phyloP scores from a whole-genome alignment of 1,284 basidiomycete species.

The Marasmius sp. region DNA sequence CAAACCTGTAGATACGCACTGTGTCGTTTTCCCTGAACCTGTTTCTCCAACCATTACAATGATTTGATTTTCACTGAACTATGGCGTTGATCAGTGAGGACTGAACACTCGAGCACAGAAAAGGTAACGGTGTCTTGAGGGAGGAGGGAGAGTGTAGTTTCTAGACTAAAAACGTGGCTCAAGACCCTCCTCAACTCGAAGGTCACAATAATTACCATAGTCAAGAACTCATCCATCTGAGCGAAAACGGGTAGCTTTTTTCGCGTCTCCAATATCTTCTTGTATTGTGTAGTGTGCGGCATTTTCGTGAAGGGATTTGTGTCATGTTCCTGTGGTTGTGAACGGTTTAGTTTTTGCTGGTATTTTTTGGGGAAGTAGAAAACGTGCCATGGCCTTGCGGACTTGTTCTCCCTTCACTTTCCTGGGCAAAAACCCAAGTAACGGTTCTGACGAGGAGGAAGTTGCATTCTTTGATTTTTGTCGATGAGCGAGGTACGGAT shows the following conservation, averaged over 20 bases:
- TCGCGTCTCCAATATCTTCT: slow-evolving; percentile 82
- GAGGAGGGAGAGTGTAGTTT: slow-evolving; percentile 15
- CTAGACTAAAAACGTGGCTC: slow-evolving; percentile 23
- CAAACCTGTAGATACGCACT: slow-evolving; percentile 51
- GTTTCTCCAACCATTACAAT: slow-evolving; percentile 98
- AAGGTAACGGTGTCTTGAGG: slow-evolving; percentile 8
- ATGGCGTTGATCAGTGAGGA: slow-evolving; percentile 6
- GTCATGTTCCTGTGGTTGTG: slow-evolving; percentile 64
- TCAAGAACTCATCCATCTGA: slow-evolving; percentile 92
- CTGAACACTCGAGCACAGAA: not conserved
- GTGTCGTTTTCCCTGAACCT: slow-evolving; percentile 97
- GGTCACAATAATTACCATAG: slow-evolving; percentile 61
- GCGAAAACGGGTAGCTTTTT: slow-evolving; percentile 91
- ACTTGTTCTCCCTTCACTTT: slow-evolving; percentile 76
- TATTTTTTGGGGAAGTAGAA: not conserved
- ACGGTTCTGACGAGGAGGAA: slow-evolving; percentile 47
- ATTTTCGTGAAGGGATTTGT: slow-evolving; percentile 87
- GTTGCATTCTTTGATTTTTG: slow-evolving; percentile 31
- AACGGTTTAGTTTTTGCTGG: not conserved
- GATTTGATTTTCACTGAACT: slow-evolving; percentile 88
- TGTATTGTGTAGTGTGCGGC: slow-evolving; percentile 80
- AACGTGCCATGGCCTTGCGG: slow-evolving; percentile 67
- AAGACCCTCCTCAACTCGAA: slow-evolving; percentile 33
- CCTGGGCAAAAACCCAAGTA: slow-evolving; percentile 79
- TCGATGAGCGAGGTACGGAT: slow-evolving; percentile 58